Percentiles rank a stretch among this genome's conserved stretches.
phyloP scores from a whole-genome alignment of 345 rosid genomes.

The Eucalyptus sp. region DNA sequence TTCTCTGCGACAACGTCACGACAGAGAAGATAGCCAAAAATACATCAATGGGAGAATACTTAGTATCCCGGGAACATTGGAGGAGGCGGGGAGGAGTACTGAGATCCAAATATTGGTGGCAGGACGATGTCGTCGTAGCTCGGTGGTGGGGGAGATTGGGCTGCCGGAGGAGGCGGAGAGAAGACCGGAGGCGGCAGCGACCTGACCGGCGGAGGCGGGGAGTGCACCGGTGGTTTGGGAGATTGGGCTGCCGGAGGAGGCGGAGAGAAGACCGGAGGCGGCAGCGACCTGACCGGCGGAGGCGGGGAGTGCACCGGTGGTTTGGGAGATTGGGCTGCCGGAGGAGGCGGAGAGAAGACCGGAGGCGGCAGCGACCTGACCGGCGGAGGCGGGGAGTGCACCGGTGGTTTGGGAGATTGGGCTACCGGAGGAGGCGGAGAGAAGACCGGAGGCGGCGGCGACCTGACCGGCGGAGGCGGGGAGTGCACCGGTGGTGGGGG shows the following conservation, averaged over 20 bases:
- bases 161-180: slow-evolving; percentile 1
- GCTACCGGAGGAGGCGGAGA: too few relatives aligned
- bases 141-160: slow-evolving; percentile 11
- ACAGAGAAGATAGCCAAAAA: not conserved
- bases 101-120: slow-evolving; percentile 50
- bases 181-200: too few relatives aligned
- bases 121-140: slow-evolving; percentile 14
- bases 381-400: not conserved
- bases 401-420: not conserved
- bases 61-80: slow-evolving; percentile 68
- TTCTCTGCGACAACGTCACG: not conserved
- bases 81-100: slow-evolving; percentile 78
- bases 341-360: not conserved
- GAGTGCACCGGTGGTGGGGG: not conserved
- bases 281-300: too few relatives aligned
- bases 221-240: not conserved
- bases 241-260: not conserved
- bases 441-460: not conserved
- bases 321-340: not conserved
- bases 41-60: not conserved
- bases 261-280: not conserved
- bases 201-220: slow-evolving; percentile 10
- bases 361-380: not conserved
- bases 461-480: not conserved
- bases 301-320: not conserved